A percentile compares a stretch with the other conserved stretches of the same genome.
phyloP scores from a whole-genome alignment of 345 rosid genomes.

The Rubroshorea leprosula region DNA sequence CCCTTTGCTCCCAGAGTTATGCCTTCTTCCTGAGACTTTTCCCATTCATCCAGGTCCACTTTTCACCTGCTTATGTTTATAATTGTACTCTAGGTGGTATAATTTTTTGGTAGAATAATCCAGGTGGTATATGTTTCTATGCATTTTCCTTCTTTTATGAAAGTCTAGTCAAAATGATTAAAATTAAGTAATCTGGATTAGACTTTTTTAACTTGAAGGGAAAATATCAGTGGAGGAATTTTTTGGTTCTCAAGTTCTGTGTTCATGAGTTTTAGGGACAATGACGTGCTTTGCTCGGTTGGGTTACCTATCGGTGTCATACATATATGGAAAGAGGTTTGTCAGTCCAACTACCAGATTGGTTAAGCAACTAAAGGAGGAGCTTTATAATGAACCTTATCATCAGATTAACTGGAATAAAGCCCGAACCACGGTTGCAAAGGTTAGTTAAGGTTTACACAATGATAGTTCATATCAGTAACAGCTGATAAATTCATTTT shows the following conservation, averaged over 20 bases:
- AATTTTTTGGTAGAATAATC: not conserved
- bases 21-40: constrained; percentile 45
- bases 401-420: constrained; percentile 48
- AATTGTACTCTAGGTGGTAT: too few relatives aligned
- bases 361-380: constrained; percentile 39
- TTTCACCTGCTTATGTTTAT: too few relatives aligned
- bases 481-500: not conserved
- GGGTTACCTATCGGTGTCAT: constrained; percentile 61
- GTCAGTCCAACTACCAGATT: constrained; percentile 46
- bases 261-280: too few relatives aligned
- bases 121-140: not conserved
- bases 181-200: too few relatives aligned
- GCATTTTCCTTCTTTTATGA: too few relatives aligned
- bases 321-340: constrained; percentile 61
- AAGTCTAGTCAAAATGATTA: too few relatives aligned
- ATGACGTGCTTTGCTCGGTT: constrained; percentile 55
- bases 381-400: constrained; percentile 49
- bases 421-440: constrained; percentile 35
- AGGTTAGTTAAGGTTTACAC: constrained; percentile 28
- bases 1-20: constrained; percentile 60
- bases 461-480: not conserved
- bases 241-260: too few relatives aligned
- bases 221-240: too few relatives aligned
- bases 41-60: constrained; percentile 56
- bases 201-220: too few relatives aligned